Evolutionary conservation across 1,139 yeast species (phyloP), one percentile per base, ranked within the genome.

Genomic region (Eremothecium sinecaudum): DNA sequence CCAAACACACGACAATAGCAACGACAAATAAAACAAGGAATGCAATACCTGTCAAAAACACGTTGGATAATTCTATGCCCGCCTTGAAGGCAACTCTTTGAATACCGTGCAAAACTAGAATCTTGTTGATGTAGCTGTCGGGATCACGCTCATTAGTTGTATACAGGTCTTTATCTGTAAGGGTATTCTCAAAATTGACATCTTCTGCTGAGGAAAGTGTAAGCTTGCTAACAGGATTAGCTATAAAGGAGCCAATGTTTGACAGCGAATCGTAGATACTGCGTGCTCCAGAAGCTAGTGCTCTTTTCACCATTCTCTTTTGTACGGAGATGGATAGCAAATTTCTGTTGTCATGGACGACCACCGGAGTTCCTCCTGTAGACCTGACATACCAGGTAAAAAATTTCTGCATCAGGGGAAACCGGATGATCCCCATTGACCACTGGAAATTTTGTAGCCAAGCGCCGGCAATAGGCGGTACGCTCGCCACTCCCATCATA

Each of bases 401-500:
- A 39, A 87, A 82, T 32, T 66, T 59, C 59, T 90, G 98, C 73
- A 90, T 80, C 52, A 87, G 84, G n/a, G 64, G 63, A 8, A 76
- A 75, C 38, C 71, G 69, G 48, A 92, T 83, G 43, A 90, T 76
- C 36, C 98, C 98, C 69, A 90, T 70, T 4, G 96, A 78, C 98
- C 98, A 90, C 63, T 77, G 78, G 66, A 90, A 90, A 63, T 90
- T 90, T 59, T 90, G 95, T 23, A 94, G 79, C 99, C 99, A 90
- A 3, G 97, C 92, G 2, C 95, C 90, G 7, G 97, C 97, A 45
- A 90, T 84, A 4, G 98, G 98, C 6, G 98, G 98, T 17, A 84
- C 82, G 42, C 76, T 69, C 14, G 86, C 73, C 24, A 90, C 97
- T 32, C 94, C 96, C 90, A 87, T 80, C 95, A 90, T 86, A 18